phyloP scores from a whole-genome alignment of 495 filamentous ascomycete species.

The Aspergillus steynii region DNA sequence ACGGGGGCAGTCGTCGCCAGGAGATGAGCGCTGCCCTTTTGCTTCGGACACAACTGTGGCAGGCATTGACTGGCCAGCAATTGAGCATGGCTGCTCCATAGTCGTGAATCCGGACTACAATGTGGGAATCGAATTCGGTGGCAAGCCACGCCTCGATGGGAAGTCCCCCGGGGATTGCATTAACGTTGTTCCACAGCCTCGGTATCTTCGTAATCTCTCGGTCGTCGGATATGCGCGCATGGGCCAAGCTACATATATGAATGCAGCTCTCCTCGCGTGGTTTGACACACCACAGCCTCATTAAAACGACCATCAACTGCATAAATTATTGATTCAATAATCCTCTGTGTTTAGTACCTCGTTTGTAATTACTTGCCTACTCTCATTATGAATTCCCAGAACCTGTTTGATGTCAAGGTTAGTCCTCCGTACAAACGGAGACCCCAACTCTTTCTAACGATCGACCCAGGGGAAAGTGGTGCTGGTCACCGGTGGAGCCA shows the following conservation, averaged over 20 bases:
- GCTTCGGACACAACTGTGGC: too few species aligned
- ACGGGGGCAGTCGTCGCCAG: not conserved
- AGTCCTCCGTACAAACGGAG: constrained; percentile 9
- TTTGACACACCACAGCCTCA: too few species aligned
- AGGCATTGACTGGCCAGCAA: too few species aligned
- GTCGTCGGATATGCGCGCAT: constrained; percentile 3
- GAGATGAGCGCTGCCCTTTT: too few species aligned
- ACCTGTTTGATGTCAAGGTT: constrained; percentile 61
- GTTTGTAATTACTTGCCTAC: not conserved
- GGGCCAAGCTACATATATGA: not conserved
- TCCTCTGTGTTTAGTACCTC: not conserved
- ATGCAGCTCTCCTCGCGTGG: not conserved
- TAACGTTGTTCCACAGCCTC: constrained; percentile 21
- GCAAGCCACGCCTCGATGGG: not conserved
- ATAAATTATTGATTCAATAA: not conserved
- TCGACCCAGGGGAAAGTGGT: constrained; percentile 65
- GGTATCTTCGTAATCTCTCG: constrained; percentile 16
- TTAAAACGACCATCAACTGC: not conserved
- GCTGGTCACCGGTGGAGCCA: constrained; percentile 71
- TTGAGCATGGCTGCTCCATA: too few species aligned
- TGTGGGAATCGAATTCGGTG: not conserved
- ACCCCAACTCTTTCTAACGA: constrained; percentile 12
- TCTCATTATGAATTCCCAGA: constrained; percentile 52
- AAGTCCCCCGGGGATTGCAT: not conserved
- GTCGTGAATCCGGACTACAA: too few species aligned